Conservation (phyloP, 2,329 filamentous ascomycete genomes). For the Geosmithia morbida region DNA sequence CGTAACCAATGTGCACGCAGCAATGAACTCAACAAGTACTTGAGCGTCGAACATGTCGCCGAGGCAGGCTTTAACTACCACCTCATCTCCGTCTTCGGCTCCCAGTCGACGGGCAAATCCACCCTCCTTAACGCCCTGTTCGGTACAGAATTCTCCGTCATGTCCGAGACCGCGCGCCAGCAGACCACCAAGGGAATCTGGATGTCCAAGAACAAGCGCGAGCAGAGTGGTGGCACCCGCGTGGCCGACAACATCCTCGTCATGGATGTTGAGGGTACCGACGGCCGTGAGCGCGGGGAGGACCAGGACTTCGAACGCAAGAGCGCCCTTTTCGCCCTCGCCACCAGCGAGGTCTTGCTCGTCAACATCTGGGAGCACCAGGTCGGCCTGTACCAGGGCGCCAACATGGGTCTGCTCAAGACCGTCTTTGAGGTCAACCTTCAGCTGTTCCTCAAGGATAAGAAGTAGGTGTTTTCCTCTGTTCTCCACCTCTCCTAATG, state of each 20-base stretch:
- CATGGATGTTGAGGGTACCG: slow-evolving; percentile 98
- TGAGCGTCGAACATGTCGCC: slow-evolving; percentile 65
- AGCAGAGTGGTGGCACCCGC: slow-evolving; percentile 29
- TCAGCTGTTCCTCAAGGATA: slow-evolving; percentile 92
- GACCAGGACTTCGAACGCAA: slow-evolving; percentile 99
- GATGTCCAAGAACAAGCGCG: slow-evolving; percentile 92
- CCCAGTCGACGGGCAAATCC: slow-evolving; percentile 96
- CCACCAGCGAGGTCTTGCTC: slow-evolving; percentile 93
- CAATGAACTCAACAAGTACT: slow-evolving; percentile 65
- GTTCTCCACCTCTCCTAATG: not conserved
- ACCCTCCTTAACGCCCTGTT: slow-evolving; percentile 94
- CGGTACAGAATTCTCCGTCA: slow-evolving; percentile 90
- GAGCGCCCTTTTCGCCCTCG: slow-evolving; percentile 90
- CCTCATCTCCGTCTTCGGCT: slow-evolving; percentile 96
- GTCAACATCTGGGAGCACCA: slow-evolving; percentile 99
- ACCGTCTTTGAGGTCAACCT: slow-evolving; percentile 98
- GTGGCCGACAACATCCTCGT: slow-evolving; percentile 98
- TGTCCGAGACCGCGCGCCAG: slow-evolving; percentile 85
- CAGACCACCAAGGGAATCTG: slow-evolving; percentile 99
- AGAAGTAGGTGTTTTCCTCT: slow-evolving; percentile 45
- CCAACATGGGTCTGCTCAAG: slow-evolving; percentile 97
- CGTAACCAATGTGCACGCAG: slow-evolving; percentile 24
- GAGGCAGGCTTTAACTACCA: slow-evolving; percentile 97
- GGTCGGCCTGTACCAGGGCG: slow-evolving; percentile 92
- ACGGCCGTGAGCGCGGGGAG: slow-evolving; percentile 89